phyloP scores from a whole-genome alignment of 2,329 filamentous ascomycete genomes.

The Fusarium cyanostomum region DNA sequence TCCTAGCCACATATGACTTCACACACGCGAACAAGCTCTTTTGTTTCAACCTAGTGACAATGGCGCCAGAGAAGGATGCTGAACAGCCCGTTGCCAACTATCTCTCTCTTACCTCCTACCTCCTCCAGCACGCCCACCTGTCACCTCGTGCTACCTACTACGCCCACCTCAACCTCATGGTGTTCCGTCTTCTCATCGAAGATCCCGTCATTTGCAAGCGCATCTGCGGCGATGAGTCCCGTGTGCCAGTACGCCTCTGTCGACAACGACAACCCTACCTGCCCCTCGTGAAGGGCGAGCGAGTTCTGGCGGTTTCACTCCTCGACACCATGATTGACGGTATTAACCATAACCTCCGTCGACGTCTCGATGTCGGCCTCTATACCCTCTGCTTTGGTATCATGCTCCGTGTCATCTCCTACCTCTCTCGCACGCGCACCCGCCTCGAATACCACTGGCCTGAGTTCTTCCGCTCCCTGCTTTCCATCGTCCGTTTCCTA shows the following conservation, averaged over 20 bases:
- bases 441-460: conserved; percentile 93
- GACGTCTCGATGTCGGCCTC: conserved; percentile 83
- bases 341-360: conserved; percentile 91
- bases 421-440: conserved; percentile 82
- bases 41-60: conserved; percentile 81
- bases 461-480: conserved; percentile 88
- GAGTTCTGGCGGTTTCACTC: conserved; percentile 78
- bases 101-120: conserved; percentile 89
- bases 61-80: conserved; percentile 66
- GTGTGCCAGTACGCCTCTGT: conserved; percentile 80
- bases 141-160: conserved; percentile 82
- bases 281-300: conserved; percentile 76
- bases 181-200: conserved; percentile 86
- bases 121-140: conserved; percentile 91
- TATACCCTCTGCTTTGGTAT: conserved; percentile 86
- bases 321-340: conserved; percentile 90
- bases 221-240: conserved; percentile 82
- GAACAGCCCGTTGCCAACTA: conserved; percentile 83
- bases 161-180: conserved; percentile 84
- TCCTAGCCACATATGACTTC: conserved; percentile 93
- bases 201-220: conserved; percentile 84
- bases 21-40: conserved; percentile 95
- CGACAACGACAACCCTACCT: conserved; percentile 89
- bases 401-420: conserved; percentile 82
- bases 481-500: conserved; percentile 89